A percentile compares a stretch with the other conserved stretches of the same genome.
Conservation (phyloP, 2,329 filamentous ascomycete genomes). For the Pseudogymnoascus verrucosus region DNA sequence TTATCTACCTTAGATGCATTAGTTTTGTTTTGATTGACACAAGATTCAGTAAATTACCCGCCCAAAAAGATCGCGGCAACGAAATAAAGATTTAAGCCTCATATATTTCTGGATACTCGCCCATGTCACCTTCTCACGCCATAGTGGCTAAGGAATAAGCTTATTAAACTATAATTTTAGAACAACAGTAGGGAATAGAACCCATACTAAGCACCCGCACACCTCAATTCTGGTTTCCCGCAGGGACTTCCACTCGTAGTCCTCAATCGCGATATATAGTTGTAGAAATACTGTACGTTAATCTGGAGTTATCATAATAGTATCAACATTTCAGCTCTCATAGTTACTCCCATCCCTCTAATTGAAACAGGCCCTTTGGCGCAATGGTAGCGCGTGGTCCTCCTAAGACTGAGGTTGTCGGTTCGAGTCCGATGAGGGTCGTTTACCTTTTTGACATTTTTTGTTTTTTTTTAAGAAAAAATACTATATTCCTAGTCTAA, state of each 20-base stretch:
- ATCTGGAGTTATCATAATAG: background rate
- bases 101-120: background rate
- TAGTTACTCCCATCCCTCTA: background rate
- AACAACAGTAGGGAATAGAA: background rate
- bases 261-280: background rate
- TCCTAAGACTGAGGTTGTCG: slow-evolving; percentile 41
- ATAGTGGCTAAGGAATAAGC: background rate
- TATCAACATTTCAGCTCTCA: background rate
- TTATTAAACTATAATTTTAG: background rate
- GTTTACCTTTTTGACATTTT: background rate
- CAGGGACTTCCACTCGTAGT: background rate
- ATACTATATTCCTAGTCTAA: background rate
- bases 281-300: background rate
- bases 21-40: background rate
- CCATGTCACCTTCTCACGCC: background rate
- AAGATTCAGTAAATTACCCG: background rate
- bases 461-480: background rate
- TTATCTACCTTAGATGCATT: background rate
- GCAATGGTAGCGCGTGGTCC: slow-evolving; percentile 43
- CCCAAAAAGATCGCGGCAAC: background rate
- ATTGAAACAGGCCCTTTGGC: slow-evolving; percentile 25
- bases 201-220: background rate
- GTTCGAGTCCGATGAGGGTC: slow-evolving; percentile 26
- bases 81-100: background rate
- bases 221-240: background rate